Conservation (phyloP, 768 basidiomycete species). For the Mycena crocata region DNA sequence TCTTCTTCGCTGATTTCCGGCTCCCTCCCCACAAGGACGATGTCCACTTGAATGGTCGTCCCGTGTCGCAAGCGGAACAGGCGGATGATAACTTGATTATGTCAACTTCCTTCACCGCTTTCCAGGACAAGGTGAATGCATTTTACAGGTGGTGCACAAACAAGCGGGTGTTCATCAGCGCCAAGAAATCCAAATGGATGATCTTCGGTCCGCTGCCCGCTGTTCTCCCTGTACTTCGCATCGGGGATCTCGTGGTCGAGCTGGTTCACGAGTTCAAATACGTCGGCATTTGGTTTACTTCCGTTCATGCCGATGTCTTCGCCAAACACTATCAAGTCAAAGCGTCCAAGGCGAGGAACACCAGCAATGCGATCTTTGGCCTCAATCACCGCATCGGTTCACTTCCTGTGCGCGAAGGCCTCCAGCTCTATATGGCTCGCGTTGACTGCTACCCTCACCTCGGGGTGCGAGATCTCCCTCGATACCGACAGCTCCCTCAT, state of each 20-base stretch:
- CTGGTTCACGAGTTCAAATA: too few relatives aligned
- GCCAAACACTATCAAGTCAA: slow-evolving; percentile 16
- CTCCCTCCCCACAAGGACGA: slow-evolving; percentile 30
- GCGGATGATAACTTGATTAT: background rate
- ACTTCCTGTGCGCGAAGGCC: too few relatives aligned
- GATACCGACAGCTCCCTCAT: too few relatives aligned
- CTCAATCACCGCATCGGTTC: slow-evolving; percentile 31
- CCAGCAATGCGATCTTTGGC: slow-evolving; percentile 28
- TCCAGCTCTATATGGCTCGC: too few relatives aligned
- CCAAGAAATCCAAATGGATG: slow-evolving; percentile 23
- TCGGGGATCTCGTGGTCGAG: too few relatives aligned
- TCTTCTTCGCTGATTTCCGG: too few relatives aligned
- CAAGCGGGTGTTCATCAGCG: slow-evolving; percentile 40
- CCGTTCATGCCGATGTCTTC: too few relatives aligned
- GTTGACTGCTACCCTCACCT: too few relatives aligned
- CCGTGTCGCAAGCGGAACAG: too few relatives aligned
- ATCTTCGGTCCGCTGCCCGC: slow-evolving; percentile 13
- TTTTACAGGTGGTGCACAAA: slow-evolving; percentile 35
- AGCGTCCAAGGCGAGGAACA: slow-evolving; percentile 29
- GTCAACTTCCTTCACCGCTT: slow-evolving; percentile 29
- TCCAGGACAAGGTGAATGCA: slow-evolving; percentile 29
- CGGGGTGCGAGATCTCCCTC: too few relatives aligned
- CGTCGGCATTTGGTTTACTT: too few relatives aligned
- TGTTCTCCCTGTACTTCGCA: background rate
- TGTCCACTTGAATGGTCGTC: background rate